These are phyloP conservation scores for Senna tora DNA, from an alignment of 306 rosid species.

Conservation along the genomic window DNA sequence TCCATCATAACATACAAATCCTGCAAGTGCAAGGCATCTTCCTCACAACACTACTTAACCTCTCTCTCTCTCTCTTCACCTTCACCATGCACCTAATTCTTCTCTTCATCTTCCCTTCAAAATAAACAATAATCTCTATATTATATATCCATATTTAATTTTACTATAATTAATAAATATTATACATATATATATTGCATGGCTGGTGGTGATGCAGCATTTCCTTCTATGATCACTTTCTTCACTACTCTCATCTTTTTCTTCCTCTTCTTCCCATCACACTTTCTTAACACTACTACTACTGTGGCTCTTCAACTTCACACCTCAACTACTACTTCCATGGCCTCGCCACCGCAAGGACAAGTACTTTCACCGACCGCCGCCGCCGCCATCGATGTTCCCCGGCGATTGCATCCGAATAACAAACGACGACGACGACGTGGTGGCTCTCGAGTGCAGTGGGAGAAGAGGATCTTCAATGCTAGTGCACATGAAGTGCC, in stretches of 20 bases:
- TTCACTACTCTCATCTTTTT: conserved; percentile 51
- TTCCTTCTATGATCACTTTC: conserved; percentile 38
- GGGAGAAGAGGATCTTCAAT: conserved; percentile 58
- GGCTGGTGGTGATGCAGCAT: conserved; percentile 56
- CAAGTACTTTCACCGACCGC: neutral
- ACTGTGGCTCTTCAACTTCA: conserved; percentile 41
- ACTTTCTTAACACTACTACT: neutral
- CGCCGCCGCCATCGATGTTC: neutral
- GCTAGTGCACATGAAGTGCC: conserved; percentile 79
- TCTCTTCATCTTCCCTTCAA: conserved; percentile 35
- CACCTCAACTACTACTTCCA: conserved; percentile 5
- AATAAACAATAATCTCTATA: neutral
- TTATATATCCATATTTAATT: neutral
- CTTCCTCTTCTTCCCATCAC: conserved; percentile 41
- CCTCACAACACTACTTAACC: conserved; percentile 19
- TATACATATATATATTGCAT: conserved; percentile 44
- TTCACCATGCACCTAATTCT: conserved; percentile 27
- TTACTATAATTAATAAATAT: conserved; percentile 20
- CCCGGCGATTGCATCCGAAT: conserved; percentile 6
- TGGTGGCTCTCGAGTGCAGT: conserved; percentile 34
- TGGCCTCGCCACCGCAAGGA: conserved; percentile 28
- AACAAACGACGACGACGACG: no score
- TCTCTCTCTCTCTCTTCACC: conserved; percentile 25
- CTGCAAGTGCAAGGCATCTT: conserved; percentile 37
- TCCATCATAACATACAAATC: conserved; percentile 39